A percentile compares a stretch with the other conserved stretches of the same genome.
phyloP scores from a whole-genome alignment of 2,329 filamentous ascomycete genomes.

The Botrytis hyacinthi region DNA sequence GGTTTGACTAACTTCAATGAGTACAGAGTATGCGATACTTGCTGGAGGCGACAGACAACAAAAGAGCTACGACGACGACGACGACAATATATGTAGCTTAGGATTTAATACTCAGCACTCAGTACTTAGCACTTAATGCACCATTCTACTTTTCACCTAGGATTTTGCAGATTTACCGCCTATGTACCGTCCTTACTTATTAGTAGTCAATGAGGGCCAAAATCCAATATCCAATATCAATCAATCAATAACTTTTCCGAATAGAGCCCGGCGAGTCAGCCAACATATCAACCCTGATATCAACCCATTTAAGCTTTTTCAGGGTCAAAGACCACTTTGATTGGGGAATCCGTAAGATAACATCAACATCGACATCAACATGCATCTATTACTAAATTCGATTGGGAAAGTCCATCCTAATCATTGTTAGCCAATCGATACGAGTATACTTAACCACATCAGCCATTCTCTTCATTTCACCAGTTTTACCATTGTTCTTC shows the following conservation, averaged over 20 bases:
- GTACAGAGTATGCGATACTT: not conserved
- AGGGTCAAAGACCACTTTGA: not conserved
- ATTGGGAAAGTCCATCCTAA: conserved; percentile 7
- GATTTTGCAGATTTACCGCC: not conserved
- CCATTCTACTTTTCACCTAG: not conserved
- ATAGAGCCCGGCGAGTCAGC: not conserved
- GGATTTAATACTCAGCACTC: not conserved
- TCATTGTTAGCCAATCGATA: not conserved
- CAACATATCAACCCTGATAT: not conserved
- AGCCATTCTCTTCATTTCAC: not conserved
- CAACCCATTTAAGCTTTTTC: not conserved
- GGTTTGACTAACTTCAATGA: not conserved
- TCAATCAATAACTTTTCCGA: not conserved
- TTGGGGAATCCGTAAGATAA: not conserved
- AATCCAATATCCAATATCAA: not conserved
- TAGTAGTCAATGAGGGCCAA: not conserved
- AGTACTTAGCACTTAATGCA: too few species aligned
- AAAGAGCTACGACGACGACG: not conserved
- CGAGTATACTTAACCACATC: not conserved
- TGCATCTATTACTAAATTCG: not conserved
- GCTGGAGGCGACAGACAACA: not conserved
- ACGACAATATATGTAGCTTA: not conserved
- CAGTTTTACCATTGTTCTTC: not conserved
- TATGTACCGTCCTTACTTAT: not conserved
- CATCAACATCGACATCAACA: not conserved